These are phyloP conservation scores for Trifolium pratense DNA, from an alignment of 306 rosid genomes.

Conservation along the genomic window DNA sequence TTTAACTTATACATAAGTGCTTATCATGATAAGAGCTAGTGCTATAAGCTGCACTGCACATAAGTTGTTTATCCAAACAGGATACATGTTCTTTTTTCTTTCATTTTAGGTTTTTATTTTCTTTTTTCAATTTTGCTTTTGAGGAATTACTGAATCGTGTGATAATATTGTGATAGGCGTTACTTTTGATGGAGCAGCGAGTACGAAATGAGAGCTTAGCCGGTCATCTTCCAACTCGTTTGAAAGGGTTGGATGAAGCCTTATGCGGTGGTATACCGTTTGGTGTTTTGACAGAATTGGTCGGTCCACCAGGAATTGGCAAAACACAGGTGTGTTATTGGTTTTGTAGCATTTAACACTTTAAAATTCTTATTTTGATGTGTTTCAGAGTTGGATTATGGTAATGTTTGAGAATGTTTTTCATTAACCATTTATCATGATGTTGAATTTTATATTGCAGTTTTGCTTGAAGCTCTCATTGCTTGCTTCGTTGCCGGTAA, in stretches of 20 bases:
- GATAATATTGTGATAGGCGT: slow-evolving; percentile 54
- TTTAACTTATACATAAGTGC: too few relatives aligned
- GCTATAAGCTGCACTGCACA: too few relatives aligned
- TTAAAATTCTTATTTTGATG: not conserved
- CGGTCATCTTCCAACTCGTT: slow-evolving; percentile 82
- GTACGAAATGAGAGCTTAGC: slow-evolving; percentile 65
- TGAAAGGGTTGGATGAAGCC: slow-evolving; percentile 88
- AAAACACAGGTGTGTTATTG: slow-evolving; percentile 72
- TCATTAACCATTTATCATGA: slow-evolving; percentile 25
- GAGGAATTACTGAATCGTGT: slow-evolving; percentile 41
- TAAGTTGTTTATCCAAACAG: too few relatives aligned
- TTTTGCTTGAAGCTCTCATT: slow-evolving; percentile 93
- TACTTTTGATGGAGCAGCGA: slow-evolving; percentile 72
- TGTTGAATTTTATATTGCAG: slow-evolving; percentile 53
- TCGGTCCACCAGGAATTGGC: slow-evolving; percentile 96
- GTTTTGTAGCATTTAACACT: slow-evolving; percentile 10
- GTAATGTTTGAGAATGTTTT: slow-evolving; percentile 14
- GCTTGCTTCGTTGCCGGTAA: slow-evolving; percentile 67
- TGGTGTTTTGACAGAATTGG: slow-evolving; percentile 92
- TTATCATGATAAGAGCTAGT: too few relatives aligned
- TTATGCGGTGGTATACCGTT: slow-evolving; percentile 89
- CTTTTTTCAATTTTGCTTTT: slow-evolving; percentile 21
- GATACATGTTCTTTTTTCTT: not conserved
- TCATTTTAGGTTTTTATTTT: not conserved
- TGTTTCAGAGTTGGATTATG: slow-evolving; percentile 12